These are phyloP conservation scores for Eutypa lata DNA, from an alignment of 2,329 filamentous ascomycete genomes.

Conservation along the genomic window DNA sequence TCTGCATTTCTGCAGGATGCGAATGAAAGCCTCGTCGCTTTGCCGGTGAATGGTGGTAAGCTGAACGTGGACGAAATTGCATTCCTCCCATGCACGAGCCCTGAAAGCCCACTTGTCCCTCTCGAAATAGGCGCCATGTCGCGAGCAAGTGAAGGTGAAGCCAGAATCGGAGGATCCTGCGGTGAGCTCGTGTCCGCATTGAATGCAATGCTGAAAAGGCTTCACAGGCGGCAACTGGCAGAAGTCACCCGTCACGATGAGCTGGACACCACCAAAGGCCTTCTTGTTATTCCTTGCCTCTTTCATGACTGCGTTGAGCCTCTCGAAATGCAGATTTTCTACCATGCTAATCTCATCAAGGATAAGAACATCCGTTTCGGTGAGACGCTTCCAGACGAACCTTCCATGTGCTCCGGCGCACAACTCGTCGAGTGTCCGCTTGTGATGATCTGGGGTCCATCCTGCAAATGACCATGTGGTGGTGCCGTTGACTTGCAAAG, in stretches of 20 bases:
- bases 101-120: conserved; percentile 60
- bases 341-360: conserved; percentile 69
- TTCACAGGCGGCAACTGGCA: conserved; percentile 58
- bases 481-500: conserved; percentile 52
- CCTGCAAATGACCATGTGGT: conserved; percentile 58
- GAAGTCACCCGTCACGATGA: conserved; percentile 59
- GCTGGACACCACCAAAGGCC: conserved; percentile 46
- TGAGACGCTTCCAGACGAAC: conserved; percentile 34
- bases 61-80: conserved; percentile 50
- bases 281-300: conserved; percentile 19
- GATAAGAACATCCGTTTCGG: conserved; percentile 51
- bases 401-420: conserved; percentile 26
- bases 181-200: conserved; percentile 36
- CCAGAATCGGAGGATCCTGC: conserved; percentile 9
- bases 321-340: conserved; percentile 50
- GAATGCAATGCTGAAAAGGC: conserved; percentile 50
- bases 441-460: conserved; percentile 47
- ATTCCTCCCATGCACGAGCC: conserved; percentile 51
- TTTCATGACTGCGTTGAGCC: conserved; percentile 48
- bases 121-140: conserved; percentile 38
- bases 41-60: conserved; percentile 57
- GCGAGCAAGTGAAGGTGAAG: conserved; percentile 28
- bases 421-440: conserved; percentile 35
- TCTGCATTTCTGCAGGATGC: conserved; percentile 53
- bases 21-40: conserved; percentile 49